These are phyloP conservation scores for Dactylella cylindrospora DNA, from an alignment of 2,329 filamentous ascomycete species.

Conservation along the genomic window DNA sequence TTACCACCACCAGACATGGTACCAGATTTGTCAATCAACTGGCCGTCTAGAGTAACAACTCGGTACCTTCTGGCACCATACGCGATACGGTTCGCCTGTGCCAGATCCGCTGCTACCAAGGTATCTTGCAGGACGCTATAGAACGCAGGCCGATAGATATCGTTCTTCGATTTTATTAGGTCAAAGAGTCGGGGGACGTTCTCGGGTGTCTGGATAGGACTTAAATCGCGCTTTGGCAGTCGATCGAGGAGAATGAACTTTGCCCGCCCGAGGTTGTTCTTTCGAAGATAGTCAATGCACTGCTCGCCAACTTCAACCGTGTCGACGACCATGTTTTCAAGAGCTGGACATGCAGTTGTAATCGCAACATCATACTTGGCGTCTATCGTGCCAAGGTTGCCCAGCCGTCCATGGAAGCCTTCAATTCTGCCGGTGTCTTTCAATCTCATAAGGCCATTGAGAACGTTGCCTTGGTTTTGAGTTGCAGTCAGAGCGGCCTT, in stretches of 20 bases:
- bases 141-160: slow-evolving; percentile 84
- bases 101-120: slow-evolving; percentile 83
- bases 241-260: slow-evolving; percentile 97
- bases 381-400: slow-evolving; percentile 91
- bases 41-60: slow-evolving; percentile 91
- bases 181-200: slow-evolving; percentile 91
- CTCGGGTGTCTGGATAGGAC: slow-evolving; percentile 82
- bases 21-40: slow-evolving; percentile 95
- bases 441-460: slow-evolving; percentile 87
- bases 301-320: slow-evolving; percentile 95
- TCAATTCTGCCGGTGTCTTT: slow-evolving; percentile 96
- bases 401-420: slow-evolving; percentile 91
- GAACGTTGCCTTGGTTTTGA: slow-evolving; percentile 88
- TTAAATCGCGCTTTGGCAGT: slow-evolving; percentile 74
- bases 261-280: slow-evolving; percentile 93
- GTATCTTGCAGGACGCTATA: slow-evolving; percentile 96
- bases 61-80: slow-evolving; percentile 93
- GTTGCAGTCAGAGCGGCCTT: slow-evolving; percentile 84
- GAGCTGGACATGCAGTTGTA: slow-evolving; percentile 85
- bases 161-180: slow-evolving; percentile 82
- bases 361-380: slow-evolving; percentile 96
- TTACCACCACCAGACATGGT: slow-evolving; percentile 98
- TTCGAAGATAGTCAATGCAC: slow-evolving; percentile 94
- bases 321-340: slow-evolving; percentile 96
- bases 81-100: slow-evolving; percentile 95